Evolutionary conservation across 495 filamentous ascomycete genomes (phyloP).

Genomic region (Daldinia vernicosa): DNA sequence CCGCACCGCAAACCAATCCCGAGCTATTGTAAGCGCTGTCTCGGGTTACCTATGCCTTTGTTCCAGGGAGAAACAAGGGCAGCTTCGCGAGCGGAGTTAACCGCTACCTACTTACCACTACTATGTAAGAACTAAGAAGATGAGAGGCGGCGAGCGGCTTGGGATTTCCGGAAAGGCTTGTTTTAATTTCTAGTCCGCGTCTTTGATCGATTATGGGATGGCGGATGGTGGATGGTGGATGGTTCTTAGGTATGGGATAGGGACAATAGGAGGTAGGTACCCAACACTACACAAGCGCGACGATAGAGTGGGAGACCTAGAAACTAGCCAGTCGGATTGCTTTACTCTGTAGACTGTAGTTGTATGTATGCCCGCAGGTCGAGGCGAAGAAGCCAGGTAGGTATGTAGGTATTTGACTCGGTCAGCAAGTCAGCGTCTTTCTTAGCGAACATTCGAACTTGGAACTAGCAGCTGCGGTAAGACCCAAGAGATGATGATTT

Average conservation of each 20-base stretch:
- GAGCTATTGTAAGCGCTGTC: slow-evolving; percentile 28
- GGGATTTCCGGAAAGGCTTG: slow-evolving; percentile 31
- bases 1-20: slow-evolving; percentile 7
- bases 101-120: too few relatives aligned
- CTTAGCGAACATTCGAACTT: too few relatives aligned
- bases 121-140: slow-evolving; percentile 16
- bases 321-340: slow-evolving; percentile 27
- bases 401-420: neutral
- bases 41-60: slow-evolving; percentile 13
- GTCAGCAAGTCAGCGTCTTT: neutral
- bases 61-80: neutral
- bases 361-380: slow-evolving; percentile 1
- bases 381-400: slow-evolving; percentile 27
- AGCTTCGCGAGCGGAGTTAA: slow-evolving; percentile 13
- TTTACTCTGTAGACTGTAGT: slow-evolving; percentile 14
- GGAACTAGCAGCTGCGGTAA: slow-evolving; percentile 6
- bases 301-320: neutral
- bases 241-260: too few relatives aligned
- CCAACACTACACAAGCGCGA: neutral
- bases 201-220: neutral
- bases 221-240: too few relatives aligned
- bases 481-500: slow-evolving; percentile 12
- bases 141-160: slow-evolving; percentile 32
- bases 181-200: slow-evolving; percentile 27
- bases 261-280: neutral